Percentiles rank a stretch among this genome's conserved stretches.
These are phyloP conservation scores for Serendipita sp. DNA, from an alignment of 768 basidiomycete species.

Conservation along the genomic window DNA sequence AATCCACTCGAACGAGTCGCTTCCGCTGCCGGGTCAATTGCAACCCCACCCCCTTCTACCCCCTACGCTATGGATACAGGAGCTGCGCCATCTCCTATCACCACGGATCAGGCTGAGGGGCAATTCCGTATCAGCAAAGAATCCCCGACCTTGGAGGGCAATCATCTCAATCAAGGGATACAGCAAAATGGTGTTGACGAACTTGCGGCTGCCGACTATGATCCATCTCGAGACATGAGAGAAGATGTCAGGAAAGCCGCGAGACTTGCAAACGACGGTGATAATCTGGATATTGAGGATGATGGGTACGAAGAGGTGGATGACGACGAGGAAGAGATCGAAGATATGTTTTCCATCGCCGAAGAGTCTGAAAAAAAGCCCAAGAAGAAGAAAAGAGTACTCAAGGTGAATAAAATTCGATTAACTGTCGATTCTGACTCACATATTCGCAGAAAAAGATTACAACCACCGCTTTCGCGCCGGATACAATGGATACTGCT, in stretches of 20 bases:
- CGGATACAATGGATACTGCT: constrained; percentile 72
- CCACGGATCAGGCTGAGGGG: constrained; percentile 12
- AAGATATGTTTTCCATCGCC: constrained; percentile 86
- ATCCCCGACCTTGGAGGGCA: constrained; percentile 38
- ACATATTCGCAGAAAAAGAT: constrained; percentile 26
- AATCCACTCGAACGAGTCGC: constrained; percentile 24
- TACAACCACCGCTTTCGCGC: constrained; percentile 39
- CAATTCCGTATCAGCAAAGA: constrained; percentile 14
- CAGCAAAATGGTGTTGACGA: constrained; percentile 41
- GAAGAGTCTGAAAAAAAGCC: constrained; percentile 28
- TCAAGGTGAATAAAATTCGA: not conserved
- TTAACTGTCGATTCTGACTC: not conserved
- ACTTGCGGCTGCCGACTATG: constrained; percentile 86
- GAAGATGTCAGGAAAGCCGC: constrained; percentile 61
- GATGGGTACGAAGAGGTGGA: constrained; percentile 40
- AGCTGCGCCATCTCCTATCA: not conserved
- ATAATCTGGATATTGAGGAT: constrained; percentile 26
- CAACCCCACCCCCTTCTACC: constrained; percentile 36
- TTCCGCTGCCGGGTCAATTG: constrained; percentile 23
- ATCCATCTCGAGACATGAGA: constrained; percentile 64
- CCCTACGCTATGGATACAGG: not conserved
- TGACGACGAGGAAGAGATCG: constrained; percentile 66
- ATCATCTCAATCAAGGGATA: constrained; percentile 28
- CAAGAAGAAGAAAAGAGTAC: constrained; percentile 37
- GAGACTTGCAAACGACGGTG: constrained; percentile 20